Evolutionary conservation across 805 yeast species (phyloP).

Genomic region (Candida cerambycidarum): DNA sequence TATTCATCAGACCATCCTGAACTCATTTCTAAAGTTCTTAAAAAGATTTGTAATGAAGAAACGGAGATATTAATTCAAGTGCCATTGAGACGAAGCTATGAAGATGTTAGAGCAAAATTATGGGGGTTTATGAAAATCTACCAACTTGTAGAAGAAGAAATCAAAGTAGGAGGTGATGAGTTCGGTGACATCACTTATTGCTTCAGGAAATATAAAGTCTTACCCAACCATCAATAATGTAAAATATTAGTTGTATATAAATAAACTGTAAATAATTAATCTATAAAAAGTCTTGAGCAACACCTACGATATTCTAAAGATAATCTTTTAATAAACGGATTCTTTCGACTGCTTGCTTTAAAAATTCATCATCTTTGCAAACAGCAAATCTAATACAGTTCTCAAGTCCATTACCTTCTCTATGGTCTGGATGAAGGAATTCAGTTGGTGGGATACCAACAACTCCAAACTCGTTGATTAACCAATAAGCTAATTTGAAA

Average conservation of each 20-base stretch:
- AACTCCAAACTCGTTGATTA: conserved; percentile 87
- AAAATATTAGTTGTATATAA: too few species aligned
- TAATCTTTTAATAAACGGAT: conserved; percentile 69
- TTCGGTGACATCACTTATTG: conserved; percentile 72
- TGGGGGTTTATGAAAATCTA: conserved; percentile 54
- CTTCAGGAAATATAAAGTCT: conserved; percentile 32
- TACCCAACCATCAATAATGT: too few species aligned
- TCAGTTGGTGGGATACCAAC: conserved; percentile 98
- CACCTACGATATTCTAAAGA: conserved; percentile 24
- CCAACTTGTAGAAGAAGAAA: conserved; percentile 33
- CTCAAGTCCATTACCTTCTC: conserved; percentile 67
- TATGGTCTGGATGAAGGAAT: conserved; percentile 68
- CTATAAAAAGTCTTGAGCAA: neutral
- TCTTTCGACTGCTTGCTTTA: conserved; percentile 79
- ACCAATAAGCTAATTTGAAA: conserved; percentile 88
- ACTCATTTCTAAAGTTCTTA: conserved; percentile 64
- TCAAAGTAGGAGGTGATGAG: conserved; percentile 77
- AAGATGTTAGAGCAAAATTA: conserved; percentile 58
- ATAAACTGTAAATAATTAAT: conserved; percentile 1
- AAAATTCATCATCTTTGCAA: conserved; percentile 83
- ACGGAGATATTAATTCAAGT: conserved; percentile 66
- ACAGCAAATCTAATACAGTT: conserved; percentile 90
- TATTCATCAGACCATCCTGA: conserved; percentile 81
- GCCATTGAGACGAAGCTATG: conserved; percentile 70
- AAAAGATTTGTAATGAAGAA: conserved; percentile 37